These are phyloP conservation scores for Marchantia polymorpha DNA, from an alignment of 225 moss, liverwort and hornwort species.

Conservation along the genomic window DNA sequence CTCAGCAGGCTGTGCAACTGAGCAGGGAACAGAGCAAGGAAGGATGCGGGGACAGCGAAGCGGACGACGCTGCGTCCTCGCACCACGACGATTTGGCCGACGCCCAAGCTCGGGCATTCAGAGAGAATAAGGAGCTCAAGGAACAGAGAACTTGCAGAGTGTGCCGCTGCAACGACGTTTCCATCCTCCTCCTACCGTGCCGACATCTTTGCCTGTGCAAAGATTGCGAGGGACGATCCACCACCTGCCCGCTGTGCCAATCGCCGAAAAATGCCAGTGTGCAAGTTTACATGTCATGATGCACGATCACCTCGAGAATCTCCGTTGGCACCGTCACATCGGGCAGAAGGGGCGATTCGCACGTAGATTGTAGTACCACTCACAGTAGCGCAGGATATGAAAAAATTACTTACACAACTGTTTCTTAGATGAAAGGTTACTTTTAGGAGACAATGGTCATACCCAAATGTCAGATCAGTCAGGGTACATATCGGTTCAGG, in stretches of 20 bases:
- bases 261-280: slow-evolving; percentile 79
- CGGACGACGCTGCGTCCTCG: slow-evolving; percentile 84
- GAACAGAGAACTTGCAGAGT: slow-evolving; percentile 90
- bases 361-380: slow-evolving; percentile 8
- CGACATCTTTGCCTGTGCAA: slow-evolving; percentile 92
- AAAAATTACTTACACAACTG: slow-evolving; percentile 24
- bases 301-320: neutral
- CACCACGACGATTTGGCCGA: slow-evolving; percentile 74
- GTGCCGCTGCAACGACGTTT: slow-evolving; percentile 79
- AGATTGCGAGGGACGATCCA: slow-evolving; percentile 72
- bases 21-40: slow-evolving; percentile 88
- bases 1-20: slow-evolving; percentile 58
- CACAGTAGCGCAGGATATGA: slow-evolving; percentile 18
- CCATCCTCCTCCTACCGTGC: slow-evolving; percentile 82
- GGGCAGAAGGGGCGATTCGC: slow-evolving; percentile 20
- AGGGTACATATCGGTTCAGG: slow-evolving; percentile 28
- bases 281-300: slow-evolving; percentile 89
- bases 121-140: slow-evolving; percentile 76
- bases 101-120: slow-evolving; percentile 60
- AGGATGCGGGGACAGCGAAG: slow-evolving; percentile 91
- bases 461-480: slow-evolving; percentile 36
- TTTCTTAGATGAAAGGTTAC: slow-evolving; percentile 10
- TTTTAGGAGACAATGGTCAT: slow-evolving; percentile 28
- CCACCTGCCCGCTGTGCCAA: slow-evolving; percentile 80
- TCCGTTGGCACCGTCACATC: neutral